phyloP scores from a whole-genome alignment of 768 basidiomycete species.

The Auricularia sp. region DNA sequence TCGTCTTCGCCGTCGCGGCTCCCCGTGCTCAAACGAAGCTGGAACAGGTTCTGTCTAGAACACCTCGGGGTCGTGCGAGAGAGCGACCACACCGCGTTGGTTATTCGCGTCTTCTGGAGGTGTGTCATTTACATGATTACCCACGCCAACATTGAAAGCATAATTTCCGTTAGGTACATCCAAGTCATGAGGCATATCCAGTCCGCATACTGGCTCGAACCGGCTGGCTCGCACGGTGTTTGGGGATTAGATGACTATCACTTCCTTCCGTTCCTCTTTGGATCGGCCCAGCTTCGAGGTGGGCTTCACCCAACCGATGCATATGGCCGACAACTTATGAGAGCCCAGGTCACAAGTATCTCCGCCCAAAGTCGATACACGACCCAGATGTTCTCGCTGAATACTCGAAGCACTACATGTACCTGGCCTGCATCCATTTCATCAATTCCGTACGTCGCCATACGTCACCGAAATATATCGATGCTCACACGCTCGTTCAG shows the following conservation, averaged over 20 bases:
- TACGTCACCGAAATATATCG: too few species aligned
- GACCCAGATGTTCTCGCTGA: constrained; percentile 86
- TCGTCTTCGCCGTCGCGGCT: not conserved
- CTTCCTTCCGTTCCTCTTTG: constrained; percentile 86
- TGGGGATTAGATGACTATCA: constrained; percentile 98
- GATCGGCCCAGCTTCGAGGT: constrained; percentile 69
- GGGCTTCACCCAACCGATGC: not conserved
- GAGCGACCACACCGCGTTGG: constrained; percentile 63
- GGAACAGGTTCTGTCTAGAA: constrained; percentile 64
- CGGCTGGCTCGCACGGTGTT: constrained; percentile 97
- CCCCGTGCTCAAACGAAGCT: not conserved
- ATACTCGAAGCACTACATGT: constrained; percentile 89
- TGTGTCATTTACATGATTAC: constrained; percentile 19
- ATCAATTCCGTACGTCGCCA: constrained; percentile 69
- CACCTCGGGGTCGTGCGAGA: constrained; percentile 52
- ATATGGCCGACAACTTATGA: not conserved
- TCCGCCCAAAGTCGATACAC: constrained; percentile 87
- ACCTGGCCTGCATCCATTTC: constrained; percentile 90
- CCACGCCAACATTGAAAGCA: not conserved
- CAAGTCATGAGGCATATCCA: constrained; percentile 78
- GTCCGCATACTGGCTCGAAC: constrained; percentile 94
- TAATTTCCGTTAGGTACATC: constrained; percentile 41
- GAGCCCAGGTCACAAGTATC: constrained; percentile 68
- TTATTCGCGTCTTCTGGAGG: constrained; percentile 85
- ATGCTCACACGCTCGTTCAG: constrained; percentile 26